A percentile compares a stretch with the other conserved stretches of the same genome.
phyloP scores from a whole-genome alignment of 1,284 basidiomycete species.

The Irpex lacteus region DNA sequence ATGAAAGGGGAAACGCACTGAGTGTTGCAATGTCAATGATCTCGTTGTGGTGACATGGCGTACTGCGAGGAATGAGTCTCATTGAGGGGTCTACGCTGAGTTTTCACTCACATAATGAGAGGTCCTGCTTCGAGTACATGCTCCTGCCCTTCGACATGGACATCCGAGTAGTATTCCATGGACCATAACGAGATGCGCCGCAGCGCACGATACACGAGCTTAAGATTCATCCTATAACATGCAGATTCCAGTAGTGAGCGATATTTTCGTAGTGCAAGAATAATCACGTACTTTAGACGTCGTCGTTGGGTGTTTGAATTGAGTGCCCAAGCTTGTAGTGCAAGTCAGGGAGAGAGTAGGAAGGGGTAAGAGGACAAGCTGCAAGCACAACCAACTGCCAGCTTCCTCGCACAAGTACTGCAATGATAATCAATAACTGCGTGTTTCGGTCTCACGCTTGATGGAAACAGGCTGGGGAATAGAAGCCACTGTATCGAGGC shows the following conservation, averaged over 20 bases:
- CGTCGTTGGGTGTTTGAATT: no score
- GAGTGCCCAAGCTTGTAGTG: no score
- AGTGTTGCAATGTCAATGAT: constrained; percentile 82
- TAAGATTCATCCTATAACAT: constrained; percentile 38
- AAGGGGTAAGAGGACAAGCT: no score
- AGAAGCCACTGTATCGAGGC: not conserved
- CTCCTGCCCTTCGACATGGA: constrained; percentile 64
- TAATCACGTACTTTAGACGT: no score
- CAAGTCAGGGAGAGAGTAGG: no score
- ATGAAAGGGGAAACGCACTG: constrained; percentile 48
- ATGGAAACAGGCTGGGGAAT: not conserved
- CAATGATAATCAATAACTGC: not conserved
- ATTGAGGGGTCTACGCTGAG: no score
- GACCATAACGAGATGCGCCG: constrained; percentile 66
- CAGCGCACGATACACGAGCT: constrained; percentile 58
- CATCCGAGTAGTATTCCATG: constrained; percentile 67
- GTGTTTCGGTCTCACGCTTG: not conserved
- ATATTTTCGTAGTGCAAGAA: no score
- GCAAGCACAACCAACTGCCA: no score
- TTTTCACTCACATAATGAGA: constrained; percentile 73
- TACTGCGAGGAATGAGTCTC: constrained; percentile 38
- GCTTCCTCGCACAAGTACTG: no score
- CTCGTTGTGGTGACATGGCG: constrained; percentile 89
- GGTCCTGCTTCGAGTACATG: constrained; percentile 83
- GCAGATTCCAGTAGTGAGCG: no score